Evolutionary conservation across 495 filamentous ascomycete genomes (phyloP).

Genomic region (Acidiella bohemica): DNA sequence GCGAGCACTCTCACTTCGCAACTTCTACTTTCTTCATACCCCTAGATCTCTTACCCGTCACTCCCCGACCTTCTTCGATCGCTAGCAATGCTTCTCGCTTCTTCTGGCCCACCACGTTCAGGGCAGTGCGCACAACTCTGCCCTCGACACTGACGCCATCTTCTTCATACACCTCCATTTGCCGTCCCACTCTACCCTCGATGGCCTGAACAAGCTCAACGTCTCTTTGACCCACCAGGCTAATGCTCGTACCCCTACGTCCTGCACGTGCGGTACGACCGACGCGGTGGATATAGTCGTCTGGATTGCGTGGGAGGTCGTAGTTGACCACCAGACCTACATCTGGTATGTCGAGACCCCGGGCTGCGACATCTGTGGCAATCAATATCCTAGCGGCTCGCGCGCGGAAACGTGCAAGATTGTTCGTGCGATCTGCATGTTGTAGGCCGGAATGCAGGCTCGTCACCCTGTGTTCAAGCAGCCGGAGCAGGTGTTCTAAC

Average conservation of each 20-base stretch:
- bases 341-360: conserved; percentile 90
- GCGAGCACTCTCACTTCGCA: too few relatives aligned
- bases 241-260: conserved; percentile 64
- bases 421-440: conserved; percentile 68
- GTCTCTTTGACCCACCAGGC: conserved; percentile 83
- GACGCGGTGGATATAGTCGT: conserved; percentile 94
- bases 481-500: conserved; percentile 69
- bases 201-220: conserved; percentile 77
- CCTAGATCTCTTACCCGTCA: conserved; percentile 59
- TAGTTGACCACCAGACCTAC: conserved; percentile 88
- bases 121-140: conserved; percentile 61
- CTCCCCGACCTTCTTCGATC: conserved; percentile 84
- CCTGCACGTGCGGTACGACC: conserved; percentile 92
- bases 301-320: conserved; percentile 86
- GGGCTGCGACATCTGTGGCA: conserved; percentile 89
- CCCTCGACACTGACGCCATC: conserved; percentile 84
- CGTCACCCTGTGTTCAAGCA: conserved; percentile 80
- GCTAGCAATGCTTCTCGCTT: conserved; percentile 79
- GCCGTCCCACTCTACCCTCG: conserved; percentile 63
- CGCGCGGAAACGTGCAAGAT: conserved; percentile 82
- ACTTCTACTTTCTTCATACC: too few relatives aligned
- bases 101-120: conserved; percentile 83
- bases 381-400: conserved; percentile 81
- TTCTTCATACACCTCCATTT: conserved; percentile 72
- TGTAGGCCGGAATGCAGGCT: conserved; percentile 75